phyloP scores from a whole-genome alignment of 2,329 filamentous ascomycete species.

The Thelonectria olida region DNA sequence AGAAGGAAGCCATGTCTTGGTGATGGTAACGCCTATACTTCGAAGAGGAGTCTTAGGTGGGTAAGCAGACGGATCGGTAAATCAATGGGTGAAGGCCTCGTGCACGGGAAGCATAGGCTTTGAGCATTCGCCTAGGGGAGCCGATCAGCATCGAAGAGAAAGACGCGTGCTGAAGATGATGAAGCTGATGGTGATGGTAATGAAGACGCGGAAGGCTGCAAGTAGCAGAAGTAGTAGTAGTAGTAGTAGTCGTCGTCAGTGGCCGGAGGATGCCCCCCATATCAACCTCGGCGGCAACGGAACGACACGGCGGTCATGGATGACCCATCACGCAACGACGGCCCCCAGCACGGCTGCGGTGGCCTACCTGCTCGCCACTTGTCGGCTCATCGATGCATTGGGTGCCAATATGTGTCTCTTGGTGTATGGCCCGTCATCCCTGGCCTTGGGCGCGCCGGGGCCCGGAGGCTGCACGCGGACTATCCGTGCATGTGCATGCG shows the following conservation, averaged over 20 bases:
- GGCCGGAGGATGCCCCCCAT: constrained; percentile 13
- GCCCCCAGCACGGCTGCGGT: not conserved
- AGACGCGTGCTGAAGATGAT: not conserved
- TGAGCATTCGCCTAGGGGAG: not conserved
- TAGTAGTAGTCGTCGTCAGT: too few species aligned
- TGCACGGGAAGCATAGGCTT: not conserved
- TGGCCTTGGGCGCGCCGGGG: constrained; percentile 37
- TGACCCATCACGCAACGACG: constrained; percentile 22
- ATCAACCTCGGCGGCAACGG: constrained; percentile 26
- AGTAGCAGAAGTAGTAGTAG: too few species aligned
- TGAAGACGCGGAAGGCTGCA: too few species aligned
- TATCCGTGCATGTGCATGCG: constrained; percentile 39
- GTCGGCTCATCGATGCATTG: constrained; percentile 43
- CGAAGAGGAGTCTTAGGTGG: not conserved
- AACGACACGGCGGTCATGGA: constrained; percentile 16
- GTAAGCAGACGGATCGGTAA: not conserved
- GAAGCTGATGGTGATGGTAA: constrained; percentile 3
- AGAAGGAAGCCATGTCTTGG: constrained; percentile 37
- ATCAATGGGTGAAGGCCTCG: constrained; percentile 1
- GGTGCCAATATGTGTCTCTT: constrained; percentile 40
- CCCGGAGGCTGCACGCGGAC: constrained; percentile 37
- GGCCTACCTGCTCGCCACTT: constrained; percentile 36
- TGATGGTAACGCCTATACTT: not conserved
- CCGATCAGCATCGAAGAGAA: constrained; percentile 2
- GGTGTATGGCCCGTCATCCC: constrained; percentile 42